These are phyloP conservation scores for Penstemon barbatus DNA, from an alignment of 257 asterid species.

Conservation along the genomic window DNA sequence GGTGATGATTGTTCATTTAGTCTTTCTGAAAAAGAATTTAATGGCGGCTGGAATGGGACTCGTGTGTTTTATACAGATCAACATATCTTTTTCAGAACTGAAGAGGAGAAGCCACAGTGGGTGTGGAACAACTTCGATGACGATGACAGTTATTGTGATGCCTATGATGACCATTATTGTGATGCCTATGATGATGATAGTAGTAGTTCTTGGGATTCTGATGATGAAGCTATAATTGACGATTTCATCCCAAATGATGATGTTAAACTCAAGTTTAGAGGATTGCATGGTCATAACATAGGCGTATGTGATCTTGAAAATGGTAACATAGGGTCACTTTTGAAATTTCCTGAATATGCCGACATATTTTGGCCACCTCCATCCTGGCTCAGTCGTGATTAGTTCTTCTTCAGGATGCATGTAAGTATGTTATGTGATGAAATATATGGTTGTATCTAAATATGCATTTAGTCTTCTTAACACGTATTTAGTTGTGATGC, in stretches of 20 bases:
- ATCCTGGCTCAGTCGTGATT: constrained; percentile 10
- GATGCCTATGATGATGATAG: not conserved
- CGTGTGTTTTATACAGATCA: constrained; percentile 20
- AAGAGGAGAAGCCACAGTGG: constrained; percentile 8
- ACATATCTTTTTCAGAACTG: constrained; percentile 8
- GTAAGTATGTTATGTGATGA: not conserved
- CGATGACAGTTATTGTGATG: too few species aligned
- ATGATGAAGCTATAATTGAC: not conserved
- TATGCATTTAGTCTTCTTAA: too few species aligned
- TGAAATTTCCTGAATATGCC: constrained; percentile 27
- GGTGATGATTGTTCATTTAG: constrained; percentile 28
- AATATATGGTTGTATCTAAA: not conserved
- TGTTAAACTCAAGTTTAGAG: constrained; percentile 22
- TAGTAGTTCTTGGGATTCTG: not conserved
- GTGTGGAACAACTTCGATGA: not conserved
- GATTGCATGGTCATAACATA: constrained; percentile 25
- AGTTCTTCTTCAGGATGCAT: constrained; percentile 6
- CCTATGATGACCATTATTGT: not conserved
- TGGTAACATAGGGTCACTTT: constrained; percentile 24
- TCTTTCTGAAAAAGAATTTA: constrained; percentile 2
- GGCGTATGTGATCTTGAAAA: constrained; percentile 24
- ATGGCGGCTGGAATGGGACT: constrained; percentile 17
- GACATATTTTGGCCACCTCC: constrained; percentile 29
- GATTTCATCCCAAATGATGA: constrained; percentile 12
- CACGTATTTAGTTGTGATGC: too few species aligned